These are phyloP conservation scores for Raphanus raphanistrum DNA, from an alignment of 345 rosid species.

Conservation along the genomic window DNA sequence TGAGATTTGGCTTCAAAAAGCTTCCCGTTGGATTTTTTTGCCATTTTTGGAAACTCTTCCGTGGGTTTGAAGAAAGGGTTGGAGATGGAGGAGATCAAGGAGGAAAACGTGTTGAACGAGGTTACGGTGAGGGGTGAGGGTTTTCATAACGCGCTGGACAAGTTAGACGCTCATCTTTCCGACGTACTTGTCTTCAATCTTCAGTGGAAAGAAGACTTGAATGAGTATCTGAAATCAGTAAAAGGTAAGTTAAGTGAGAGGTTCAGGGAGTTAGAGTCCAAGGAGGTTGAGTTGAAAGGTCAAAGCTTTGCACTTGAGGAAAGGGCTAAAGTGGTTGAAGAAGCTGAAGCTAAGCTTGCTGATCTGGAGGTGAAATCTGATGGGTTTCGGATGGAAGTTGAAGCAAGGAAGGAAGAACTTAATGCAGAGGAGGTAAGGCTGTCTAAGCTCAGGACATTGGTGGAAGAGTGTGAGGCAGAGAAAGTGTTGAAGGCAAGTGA, in stretches of 20 bases:
- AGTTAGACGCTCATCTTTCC: neutral
- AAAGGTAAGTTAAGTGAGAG: neutral
- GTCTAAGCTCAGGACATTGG: neutral
- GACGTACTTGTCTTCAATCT: conserved; percentile 14
- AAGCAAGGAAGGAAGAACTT: neutral
- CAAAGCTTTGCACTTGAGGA: conserved; percentile 6
- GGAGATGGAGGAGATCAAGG: conserved; percentile 7
- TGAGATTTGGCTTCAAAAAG: neutral
- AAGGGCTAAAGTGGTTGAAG: conserved; percentile 25
- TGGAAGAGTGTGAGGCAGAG: conserved; percentile 21
- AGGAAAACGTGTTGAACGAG: conserved; percentile 20
- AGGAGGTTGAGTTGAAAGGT: conserved; percentile 11
- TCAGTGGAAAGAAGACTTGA: conserved; percentile 26
- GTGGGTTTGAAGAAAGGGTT: conserved; percentile 26
- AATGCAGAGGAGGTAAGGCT: conserved; percentile 10
- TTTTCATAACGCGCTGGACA: conserved; percentile 9
- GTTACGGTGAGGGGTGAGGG: conserved; percentile 15
- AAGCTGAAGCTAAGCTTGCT: neutral
- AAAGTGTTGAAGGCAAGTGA: conserved; percentile 4
- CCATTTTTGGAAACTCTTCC: neutral
- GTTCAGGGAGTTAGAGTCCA: neutral
- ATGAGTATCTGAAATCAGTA: neutral
- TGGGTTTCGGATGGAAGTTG: conserved; percentile 8
- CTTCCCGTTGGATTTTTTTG: neutral
- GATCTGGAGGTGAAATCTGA: conserved; percentile 8